A percentile compares a stretch with the other conserved stretches of the same genome.
Evolutionary conservation across 1,284 basidiomycete species (phyloP).

Genomic region (Leccinum pachyderme): DNA sequence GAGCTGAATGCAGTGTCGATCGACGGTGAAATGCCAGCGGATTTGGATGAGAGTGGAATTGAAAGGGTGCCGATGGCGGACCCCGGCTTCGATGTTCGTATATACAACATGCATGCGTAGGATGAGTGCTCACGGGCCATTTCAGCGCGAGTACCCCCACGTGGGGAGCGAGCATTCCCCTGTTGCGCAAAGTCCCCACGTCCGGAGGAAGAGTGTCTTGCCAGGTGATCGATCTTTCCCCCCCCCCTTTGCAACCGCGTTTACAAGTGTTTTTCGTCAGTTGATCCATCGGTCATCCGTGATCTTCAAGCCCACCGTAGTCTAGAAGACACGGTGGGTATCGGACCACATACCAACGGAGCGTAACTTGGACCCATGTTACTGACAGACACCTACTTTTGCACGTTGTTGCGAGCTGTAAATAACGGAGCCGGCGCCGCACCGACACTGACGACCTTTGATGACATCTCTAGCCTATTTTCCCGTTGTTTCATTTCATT

Average conservation of each 20-base stretch:
- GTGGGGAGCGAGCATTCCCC: constrained; percentile 54
- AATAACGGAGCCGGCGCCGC: constrained; percentile 19
- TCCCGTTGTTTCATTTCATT: constrained; percentile 11
- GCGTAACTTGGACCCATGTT: constrained; percentile 17
- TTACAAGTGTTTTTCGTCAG: constrained; percentile 37
- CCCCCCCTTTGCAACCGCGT: neutral
- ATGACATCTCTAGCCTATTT: constrained; percentile 29
- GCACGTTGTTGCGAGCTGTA: constrained; percentile 24
- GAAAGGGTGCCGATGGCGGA: constrained; percentile 89
- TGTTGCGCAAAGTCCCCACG: constrained; percentile 59
- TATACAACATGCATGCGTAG: constrained; percentile 21
- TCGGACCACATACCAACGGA: constrained; percentile 34
- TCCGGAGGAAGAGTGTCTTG: constrained; percentile 81
- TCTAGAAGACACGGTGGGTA: constrained; percentile 57
- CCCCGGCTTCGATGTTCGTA: constrained; percentile 80
- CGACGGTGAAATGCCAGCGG: constrained; percentile 67
- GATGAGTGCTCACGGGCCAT: constrained; percentile 16
- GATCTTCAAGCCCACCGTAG: constrained; percentile 86
- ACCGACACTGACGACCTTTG: constrained; percentile 30
- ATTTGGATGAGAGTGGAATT: constrained; percentile 79
- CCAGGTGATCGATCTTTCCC: constrained; percentile 54
- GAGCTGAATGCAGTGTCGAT: constrained; percentile 85
- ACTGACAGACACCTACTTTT: constrained; percentile 20
- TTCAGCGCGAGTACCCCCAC: constrained; percentile 62
- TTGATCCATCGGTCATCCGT: constrained; percentile 84